Percentiles rank a stretch among this genome's conserved stretches.
phyloP scores from a whole-genome alignment of 345 rosid genomes.

The Boechera stricta region DNA sequence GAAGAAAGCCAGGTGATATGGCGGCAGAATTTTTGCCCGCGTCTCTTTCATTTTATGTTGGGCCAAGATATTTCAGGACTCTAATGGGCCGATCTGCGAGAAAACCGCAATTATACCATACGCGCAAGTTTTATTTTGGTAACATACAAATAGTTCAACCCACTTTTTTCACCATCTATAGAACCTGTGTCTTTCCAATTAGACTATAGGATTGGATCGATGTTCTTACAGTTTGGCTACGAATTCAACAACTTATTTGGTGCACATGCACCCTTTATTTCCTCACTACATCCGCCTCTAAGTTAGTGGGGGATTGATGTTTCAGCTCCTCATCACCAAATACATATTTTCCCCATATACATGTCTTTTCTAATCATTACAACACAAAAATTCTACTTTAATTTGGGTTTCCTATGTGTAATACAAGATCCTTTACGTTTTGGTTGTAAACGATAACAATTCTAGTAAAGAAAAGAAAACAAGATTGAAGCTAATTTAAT shows the following conservation, averaged over 20 bases:
- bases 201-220: too few species aligned
- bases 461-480: neutral
- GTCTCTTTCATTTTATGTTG: neutral
- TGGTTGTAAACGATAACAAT: neutral
- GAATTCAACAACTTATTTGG: too few species aligned
- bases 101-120: too few species aligned
- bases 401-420: neutral
- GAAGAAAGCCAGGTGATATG: slow-evolving; percentile 15
- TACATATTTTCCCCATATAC: neutral
- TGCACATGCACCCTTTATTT: too few species aligned
- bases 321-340: neutral
- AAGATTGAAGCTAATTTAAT: slow-evolving; percentile 8
- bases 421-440: neutral
- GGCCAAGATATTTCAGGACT: neutral
- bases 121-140: too few species aligned
- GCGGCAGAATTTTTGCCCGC: slow-evolving; percentile 34
- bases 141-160: too few species aligned
- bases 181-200: too few species aligned
- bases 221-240: too few species aligned
- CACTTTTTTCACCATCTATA: too few species aligned
- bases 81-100: neutral
- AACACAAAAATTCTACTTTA: neutral
- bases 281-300: neutral
- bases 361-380: neutral
- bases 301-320: neutral